Evolutionary conservation across 1,284 basidiomycete genomes (phyloP).

Genomic region (Cutaneotrichosporon dermatis): DNA sequence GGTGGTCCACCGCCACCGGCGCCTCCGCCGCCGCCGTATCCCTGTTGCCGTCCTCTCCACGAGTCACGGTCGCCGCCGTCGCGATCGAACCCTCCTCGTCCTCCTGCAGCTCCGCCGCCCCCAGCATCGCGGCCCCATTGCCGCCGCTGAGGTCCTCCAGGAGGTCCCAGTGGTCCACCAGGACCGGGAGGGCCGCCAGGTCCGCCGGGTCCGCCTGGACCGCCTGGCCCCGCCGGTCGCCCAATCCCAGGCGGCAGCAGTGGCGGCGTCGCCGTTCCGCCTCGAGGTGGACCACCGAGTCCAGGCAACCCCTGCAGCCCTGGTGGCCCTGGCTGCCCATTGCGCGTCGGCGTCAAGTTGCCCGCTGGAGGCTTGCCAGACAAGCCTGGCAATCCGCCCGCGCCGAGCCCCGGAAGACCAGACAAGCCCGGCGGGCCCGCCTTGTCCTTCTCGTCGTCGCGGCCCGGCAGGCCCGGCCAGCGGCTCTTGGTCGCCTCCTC

Average conservation of each 20-base stretch:
- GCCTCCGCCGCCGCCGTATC: background rate
- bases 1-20: background rate
- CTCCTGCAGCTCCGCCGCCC: slow-evolving; percentile 29
- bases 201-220: background rate
- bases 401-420: background rate
- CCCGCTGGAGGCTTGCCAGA: slow-evolving; percentile 1
- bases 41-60: background rate
- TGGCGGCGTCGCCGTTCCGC: background rate
- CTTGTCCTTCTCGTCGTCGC: slow-evolving; percentile 1
- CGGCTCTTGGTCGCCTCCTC: slow-evolving; percentile 16
- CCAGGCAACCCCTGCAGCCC: slow-evolving; percentile 6
- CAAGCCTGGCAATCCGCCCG: background rate
- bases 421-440: slow-evolving; percentile 4
- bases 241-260: slow-evolving; percentile 1
- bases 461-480: slow-evolving; percentile 13
- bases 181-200: slow-evolving; percentile 4
- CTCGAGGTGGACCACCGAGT: background rate
- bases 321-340: background rate
- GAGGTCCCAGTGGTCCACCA: background rate
- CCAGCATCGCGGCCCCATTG: slow-evolving; percentile 30
- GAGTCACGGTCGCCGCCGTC: slow-evolving; percentile 3
- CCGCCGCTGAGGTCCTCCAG: background rate
- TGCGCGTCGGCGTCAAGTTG: slow-evolving; percentile 5
- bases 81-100: slow-evolving; percentile 24
- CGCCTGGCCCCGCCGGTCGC: background rate